phyloP scores from a whole-genome alignment of 768 basidiomycete species.

The Neoboletus subvelutipes region DNA sequence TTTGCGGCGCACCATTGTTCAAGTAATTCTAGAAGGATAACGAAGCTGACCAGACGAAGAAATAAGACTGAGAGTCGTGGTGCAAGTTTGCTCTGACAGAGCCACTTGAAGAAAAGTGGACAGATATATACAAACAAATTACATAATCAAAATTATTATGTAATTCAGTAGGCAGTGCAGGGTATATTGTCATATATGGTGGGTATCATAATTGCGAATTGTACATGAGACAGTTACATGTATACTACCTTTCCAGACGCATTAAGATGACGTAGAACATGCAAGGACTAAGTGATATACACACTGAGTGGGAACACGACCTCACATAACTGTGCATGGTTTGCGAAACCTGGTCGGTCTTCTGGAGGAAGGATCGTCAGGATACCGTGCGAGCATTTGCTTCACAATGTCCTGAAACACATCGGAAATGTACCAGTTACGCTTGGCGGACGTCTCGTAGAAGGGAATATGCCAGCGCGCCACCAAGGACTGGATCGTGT shows the following conservation, averaged over 20 bases:
- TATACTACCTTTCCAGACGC: conserved; percentile 6
- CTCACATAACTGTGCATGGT: conserved; percentile 42
- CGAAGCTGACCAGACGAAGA: background rate
- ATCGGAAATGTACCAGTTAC: conserved; percentile 75
- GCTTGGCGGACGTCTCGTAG: conserved; percentile 87
- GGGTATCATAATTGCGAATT: conserved; percentile 11
- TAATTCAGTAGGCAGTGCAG: background rate
- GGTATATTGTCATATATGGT: too few species aligned
- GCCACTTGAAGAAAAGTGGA: conserved; percentile 16
- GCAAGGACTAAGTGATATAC: conserved; percentile 9
- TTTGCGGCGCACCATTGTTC: conserved; percentile 21
- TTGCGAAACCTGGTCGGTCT: conserved; percentile 28
- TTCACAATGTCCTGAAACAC: conserved; percentile 76
- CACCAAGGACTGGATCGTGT: conserved; percentile 62
- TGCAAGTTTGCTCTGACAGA: conserved; percentile 10
- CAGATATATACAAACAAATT: conserved; percentile 13
- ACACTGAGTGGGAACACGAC: conserved; percentile 1
- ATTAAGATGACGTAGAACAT: background rate
- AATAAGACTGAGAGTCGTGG: conserved; percentile 21
- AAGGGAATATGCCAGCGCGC: conserved; percentile 70
- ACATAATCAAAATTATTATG: conserved; percentile 8
- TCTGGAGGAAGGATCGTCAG: conserved; percentile 40
- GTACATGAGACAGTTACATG: conserved; percentile 10
- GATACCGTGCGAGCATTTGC: conserved; percentile 71
- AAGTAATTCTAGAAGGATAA: background rate